Evolutionary conservation across 2,329 filamentous ascomycete species (phyloP), one percentile per base, ranked within the genome.

Genomic region (Aspergillus persii): DNA sequence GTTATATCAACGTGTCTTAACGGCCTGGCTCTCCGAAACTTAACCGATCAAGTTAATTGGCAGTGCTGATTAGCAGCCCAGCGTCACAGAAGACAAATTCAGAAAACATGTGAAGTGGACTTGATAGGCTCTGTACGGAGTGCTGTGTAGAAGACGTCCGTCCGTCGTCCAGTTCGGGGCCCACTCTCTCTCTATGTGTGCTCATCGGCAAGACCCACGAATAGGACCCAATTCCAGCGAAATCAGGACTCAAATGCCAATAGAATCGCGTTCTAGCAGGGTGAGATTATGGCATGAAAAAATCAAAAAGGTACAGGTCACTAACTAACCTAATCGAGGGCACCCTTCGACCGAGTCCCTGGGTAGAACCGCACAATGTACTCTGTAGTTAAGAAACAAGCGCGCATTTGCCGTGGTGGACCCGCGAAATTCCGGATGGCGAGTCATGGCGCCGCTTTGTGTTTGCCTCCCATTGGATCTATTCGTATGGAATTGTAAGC

Each of bases 201-300:
- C 5, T 39, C 49, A 7, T 57, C 50, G 44, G 56, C 56, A 53
- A 47, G 29, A n/a, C 39, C 33, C 31, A 26, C 44, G 29, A 49
- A 52, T 53, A 46, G 46, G 30, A 27, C 29, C 26, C 50, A 15
- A 53, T 57, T 36, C 50, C 49, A 39, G 41, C 31, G 44, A 33
- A 53, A 53, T 4, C 7, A 27, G 47, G 53, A 57, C 50, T 49
- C 50, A 49, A 48, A 53, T 50, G 23, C 9, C 50, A 23, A 53
- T 53, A 39, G 39, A 52, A 48, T 46, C 44, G 36, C 36, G 18
- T 23, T 41, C 36, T n/a, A n/a, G 36, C 36, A n/a, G 36, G 4
- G n/a, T 3, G 36, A 41, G 15, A 41, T 41, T 41, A 41, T 41
- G 11, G 7, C 15, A 41, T 41, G 36, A 41, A 12, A 41, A 41